Conservation (phyloP, 1,284 basidiomycete species). For the Cystobasidium sp. region DNA sequence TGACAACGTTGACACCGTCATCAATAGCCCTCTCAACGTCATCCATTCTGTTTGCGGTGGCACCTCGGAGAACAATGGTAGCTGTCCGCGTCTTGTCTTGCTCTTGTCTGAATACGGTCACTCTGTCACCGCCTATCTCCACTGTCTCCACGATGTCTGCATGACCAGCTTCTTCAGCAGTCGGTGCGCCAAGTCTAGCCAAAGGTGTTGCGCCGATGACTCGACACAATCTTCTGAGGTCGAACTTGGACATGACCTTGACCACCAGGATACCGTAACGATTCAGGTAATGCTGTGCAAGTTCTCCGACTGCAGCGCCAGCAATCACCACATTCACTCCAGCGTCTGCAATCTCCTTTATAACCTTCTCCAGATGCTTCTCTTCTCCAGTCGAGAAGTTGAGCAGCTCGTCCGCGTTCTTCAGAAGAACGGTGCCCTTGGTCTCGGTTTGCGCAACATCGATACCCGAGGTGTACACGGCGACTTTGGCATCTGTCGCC, state of each 20-base stretch:
- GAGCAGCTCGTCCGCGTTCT: slow-evolving; percentile 94
- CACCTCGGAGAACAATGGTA: slow-evolving; percentile 94
- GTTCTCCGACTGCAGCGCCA: slow-evolving; percentile 89
- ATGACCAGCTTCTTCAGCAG: slow-evolving; percentile 91
- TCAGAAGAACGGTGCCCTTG: slow-evolving; percentile 96
- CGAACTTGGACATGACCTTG: slow-evolving; percentile 98
- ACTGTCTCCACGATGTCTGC: slow-evolving; percentile 93
- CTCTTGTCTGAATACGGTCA: slow-evolving; percentile 89
- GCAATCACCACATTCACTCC: slow-evolving; percentile 94
- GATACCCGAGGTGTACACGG: slow-evolving; percentile 88
- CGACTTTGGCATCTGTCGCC: slow-evolving; percentile 81
- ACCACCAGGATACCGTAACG: slow-evolving; percentile 90
- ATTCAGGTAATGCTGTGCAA: slow-evolving; percentile 96
- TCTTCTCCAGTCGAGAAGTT: slow-evolving; percentile 97
- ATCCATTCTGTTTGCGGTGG: slow-evolving; percentile 91
- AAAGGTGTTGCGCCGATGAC: slow-evolving; percentile 96
- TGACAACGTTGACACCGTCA: slow-evolving; percentile 96
- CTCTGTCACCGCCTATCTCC: slow-evolving; percentile 96
- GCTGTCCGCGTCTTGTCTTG: slow-evolving; percentile 73
- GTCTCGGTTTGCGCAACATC: slow-evolving; percentile 98
- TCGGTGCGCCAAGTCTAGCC: slow-evolving; percentile 92
- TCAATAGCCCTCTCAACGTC: slow-evolving; percentile 95
- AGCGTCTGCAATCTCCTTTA: slow-evolving; percentile 95
- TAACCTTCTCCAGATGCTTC: slow-evolving; percentile 89
- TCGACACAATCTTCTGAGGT: slow-evolving; percentile 88